Base-by-base conservation (phyloP, 2,329 filamentous ascomycete species). In the Daldinia sp. region DNA sequence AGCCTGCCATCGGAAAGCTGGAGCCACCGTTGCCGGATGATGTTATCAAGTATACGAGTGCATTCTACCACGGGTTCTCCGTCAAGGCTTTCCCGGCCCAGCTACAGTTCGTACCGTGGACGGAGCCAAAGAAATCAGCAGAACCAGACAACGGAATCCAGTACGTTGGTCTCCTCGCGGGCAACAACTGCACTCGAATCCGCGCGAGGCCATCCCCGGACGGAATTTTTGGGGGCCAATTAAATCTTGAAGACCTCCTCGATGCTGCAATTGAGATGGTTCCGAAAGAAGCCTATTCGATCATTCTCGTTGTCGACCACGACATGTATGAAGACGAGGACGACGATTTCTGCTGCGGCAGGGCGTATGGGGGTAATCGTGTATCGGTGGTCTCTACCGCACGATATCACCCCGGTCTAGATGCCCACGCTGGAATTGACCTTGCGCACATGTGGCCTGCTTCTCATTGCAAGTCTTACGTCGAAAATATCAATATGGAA, bases 311-410 rank as follows among this genome's bases (percentile, higher is more conserved):
- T 0, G 76, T 84, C 0, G 77, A 87, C 30, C 83, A 89, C n/a
- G 88, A 91, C 70, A 74, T 90, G 11, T 90, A 87, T 69, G 87
- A 90, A 68, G 82, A 82, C 50, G 85, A 88, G 0, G 84, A 89
- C 0, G 89, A 91, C 61, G 83, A 87, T 17, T 92, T 90, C 69
- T 86, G 84, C 54, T 90, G 87, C 63, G 89, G 88, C 0, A 77
- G 87, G 25, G 87, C 89, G 0, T 92, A 88, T 71, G 89, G 89
- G 0, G 85, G 82, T 0, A 87, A 83, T 59, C 79, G 88, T 3
- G 82, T 91, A 1, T 82, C 83, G 0, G 82, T 90, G 0, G 85
- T 92, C 0, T 87, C 84, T 0, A 82, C 79, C 0, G 87, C 88
- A 8, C 77, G 89, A 23, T 90, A 91, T 64, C 79, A 86, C 47